phyloP scores from a whole-genome alignment of 2,329 filamentous ascomycete species.

The Neofusicoccum umdonicola region DNA sequence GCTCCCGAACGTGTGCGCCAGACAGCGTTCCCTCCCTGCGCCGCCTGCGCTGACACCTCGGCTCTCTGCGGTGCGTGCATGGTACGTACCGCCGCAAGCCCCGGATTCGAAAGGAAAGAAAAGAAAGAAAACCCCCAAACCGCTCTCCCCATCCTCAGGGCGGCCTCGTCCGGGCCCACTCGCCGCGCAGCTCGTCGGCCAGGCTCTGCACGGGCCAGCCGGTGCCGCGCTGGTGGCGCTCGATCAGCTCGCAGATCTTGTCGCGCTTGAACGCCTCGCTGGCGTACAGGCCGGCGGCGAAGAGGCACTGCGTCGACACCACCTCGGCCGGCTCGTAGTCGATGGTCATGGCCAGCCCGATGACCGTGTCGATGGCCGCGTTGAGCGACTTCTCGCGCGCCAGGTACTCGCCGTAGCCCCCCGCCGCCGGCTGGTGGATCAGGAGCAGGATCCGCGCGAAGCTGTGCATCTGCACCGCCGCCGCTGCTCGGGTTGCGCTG shows the following conservation, averaged over 20 bases:
- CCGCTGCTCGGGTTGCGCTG: conserved; percentile 28
- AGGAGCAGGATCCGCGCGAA: conserved; percentile 55
- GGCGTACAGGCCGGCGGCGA: conserved; percentile 21
- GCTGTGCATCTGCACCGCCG: conserved; percentile 53
- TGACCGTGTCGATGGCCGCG: conserved; percentile 44
- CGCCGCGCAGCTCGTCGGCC: conserved; percentile 8
- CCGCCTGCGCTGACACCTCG: too few species aligned
- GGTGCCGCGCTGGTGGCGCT: conserved; percentile 20
- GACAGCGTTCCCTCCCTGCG: too few species aligned
- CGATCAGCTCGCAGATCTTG: conserved; percentile 27
- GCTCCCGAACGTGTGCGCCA: too few species aligned
- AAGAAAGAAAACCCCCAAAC: too few species aligned
- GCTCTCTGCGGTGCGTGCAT: too few species aligned
- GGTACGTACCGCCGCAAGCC: too few species aligned
- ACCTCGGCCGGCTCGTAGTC: conserved; percentile 17
- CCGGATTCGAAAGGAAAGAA: too few species aligned
- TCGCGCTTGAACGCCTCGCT: conserved; percentile 24
- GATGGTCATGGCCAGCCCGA: conserved; percentile 5
- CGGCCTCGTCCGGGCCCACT: conserved; percentile 10
- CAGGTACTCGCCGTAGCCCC: conserved; percentile 50
- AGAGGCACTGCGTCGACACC: conserved; percentile 19
- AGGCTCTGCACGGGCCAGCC: conserved; percentile 16
- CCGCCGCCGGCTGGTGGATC: conserved; percentile 52
- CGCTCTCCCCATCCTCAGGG: background rate
- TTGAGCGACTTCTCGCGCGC: conserved; percentile 45